Conservation (phyloP, 2,329 filamentous ascomycete species). For the Colletotrichum magnum region DNA sequence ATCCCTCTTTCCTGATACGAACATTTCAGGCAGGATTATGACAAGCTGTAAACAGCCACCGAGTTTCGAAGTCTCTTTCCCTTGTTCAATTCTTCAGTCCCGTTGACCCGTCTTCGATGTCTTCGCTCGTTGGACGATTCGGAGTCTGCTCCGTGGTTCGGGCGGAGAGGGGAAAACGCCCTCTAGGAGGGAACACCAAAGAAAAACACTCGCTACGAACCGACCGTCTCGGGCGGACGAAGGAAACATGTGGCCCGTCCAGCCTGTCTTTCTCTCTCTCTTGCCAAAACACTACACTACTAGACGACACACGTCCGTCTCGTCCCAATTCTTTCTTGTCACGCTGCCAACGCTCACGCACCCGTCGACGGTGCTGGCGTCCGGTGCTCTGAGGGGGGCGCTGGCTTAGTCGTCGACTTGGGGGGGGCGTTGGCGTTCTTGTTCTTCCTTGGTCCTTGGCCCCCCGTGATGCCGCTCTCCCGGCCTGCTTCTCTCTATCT, state of each 20-base stretch:
- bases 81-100: not conserved
- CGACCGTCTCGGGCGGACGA: not conserved
- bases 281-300: too few relatives aligned
- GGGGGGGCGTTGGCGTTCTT: not conserved
- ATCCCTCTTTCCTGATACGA: not conserved
- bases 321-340: constrained; percentile 6
- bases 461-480: constrained; percentile 7
- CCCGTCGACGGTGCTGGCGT: constrained; percentile 26
- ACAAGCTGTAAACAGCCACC: constrained; percentile 10
- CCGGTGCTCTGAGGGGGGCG: constrained; percentile 3
- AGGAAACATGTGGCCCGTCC: not conserved
- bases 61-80: not conserved
- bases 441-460: not conserved
- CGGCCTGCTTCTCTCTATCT: not conserved
- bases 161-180: not conserved
- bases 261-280: too few relatives aligned
- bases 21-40: constrained; percentile 6
- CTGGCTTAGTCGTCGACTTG: not conserved
- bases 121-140: not conserved
- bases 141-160: constrained; percentile 28
- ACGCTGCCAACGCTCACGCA: constrained; percentile 32
- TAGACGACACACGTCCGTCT: constrained; percentile 7
- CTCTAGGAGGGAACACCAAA: not conserved
- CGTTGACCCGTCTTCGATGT: not conserved
- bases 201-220: not conserved